Evolutionary conservation across 2,329 filamentous ascomycete species (phyloP).

Genomic region (Beauveria medogensis): DNA sequence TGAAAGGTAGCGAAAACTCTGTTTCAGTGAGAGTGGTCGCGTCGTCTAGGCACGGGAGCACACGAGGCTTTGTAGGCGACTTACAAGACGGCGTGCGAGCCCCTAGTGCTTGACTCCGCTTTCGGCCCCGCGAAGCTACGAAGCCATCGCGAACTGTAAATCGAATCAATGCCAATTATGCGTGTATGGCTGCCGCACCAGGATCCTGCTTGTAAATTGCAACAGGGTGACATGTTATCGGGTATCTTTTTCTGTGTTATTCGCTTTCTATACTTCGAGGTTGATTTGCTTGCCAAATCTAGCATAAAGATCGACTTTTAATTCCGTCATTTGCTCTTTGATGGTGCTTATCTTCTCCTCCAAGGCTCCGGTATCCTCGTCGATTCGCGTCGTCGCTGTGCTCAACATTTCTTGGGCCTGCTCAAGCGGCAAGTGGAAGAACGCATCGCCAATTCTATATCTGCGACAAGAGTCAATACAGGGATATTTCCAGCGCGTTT

Average conservation of each 20-base stretch:
- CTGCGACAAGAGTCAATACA: slow-evolving; percentile 36
- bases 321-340: slow-evolving; percentile 76
- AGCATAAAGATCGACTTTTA: slow-evolving; percentile 90
- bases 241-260: slow-evolving; percentile 2
- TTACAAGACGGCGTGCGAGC: neutral
- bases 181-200: neutral
- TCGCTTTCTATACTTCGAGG: slow-evolving; percentile 47
- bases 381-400: slow-evolving; percentile 62
- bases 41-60: too few species aligned
- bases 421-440: slow-evolving; percentile 75
- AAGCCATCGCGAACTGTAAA: neutral
- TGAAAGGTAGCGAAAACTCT: too few species aligned
- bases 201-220: too few species aligned
- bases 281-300: slow-evolving; percentile 97
- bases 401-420: slow-evolving; percentile 83
- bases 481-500: neutral
- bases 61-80: neutral
- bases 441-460: slow-evolving; percentile 95
- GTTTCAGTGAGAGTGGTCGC: too few species aligned
- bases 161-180: neutral
- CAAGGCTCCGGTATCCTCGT: slow-evolving; percentile 64
- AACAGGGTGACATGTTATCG: neutral
- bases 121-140: neutral
- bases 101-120: neutral
- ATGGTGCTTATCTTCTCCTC: slow-evolving; percentile 70